Percentiles rank a stretch among this genome's conserved stretches.
These are phyloP conservation scores for Fusarium sacchari DNA, from an alignment of 2,329 filamentous ascomycete genomes.

Conservation along the genomic window DNA sequence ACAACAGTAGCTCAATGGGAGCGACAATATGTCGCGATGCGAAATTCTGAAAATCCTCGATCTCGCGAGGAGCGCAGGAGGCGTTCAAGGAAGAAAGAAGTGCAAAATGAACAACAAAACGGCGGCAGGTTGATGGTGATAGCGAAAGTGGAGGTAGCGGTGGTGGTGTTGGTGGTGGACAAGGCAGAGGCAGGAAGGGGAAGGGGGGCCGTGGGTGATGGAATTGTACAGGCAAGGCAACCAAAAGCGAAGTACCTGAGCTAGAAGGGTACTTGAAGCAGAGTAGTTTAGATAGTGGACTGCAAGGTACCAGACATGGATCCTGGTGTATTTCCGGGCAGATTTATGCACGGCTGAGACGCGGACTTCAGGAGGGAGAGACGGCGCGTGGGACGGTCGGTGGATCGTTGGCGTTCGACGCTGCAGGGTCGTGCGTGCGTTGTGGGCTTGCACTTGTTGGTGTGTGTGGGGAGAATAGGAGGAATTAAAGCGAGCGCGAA, in stretches of 20 bases:
- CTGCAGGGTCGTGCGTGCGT: conserved; percentile 39
- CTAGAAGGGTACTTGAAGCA: conserved; percentile 28
- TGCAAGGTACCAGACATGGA: conserved; percentile 36
- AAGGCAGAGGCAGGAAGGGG: conserved; percentile 32
- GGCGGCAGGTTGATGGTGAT: conserved; percentile 37
- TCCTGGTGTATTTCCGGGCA: conserved; percentile 30
- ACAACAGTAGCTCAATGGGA: conserved; percentile 29
- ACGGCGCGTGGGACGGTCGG: conserved; percentile 45
- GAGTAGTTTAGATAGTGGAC: conserved; percentile 21
- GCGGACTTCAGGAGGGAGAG: conserved; percentile 45
- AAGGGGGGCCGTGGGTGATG: conserved; percentile 32
- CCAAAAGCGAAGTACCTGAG: conserved; percentile 25
- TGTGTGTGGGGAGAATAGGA: conserved; percentile 25
- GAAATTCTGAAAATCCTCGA: conserved; percentile 15
- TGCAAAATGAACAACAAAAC: conserved; percentile 30
- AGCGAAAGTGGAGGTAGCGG: conserved; percentile 35
- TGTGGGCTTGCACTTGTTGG: conserved; percentile 25
- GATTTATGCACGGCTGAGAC: conserved; percentile 47
- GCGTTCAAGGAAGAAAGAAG: conserved; percentile 28
- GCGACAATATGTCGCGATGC: conserved; percentile 25
- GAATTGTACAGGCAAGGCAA: conserved; percentile 36
- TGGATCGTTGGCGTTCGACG: conserved; percentile 40
- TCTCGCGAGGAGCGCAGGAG: conserved; percentile 30
- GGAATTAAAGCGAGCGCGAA: conserved; percentile 26
- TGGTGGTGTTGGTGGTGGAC: conserved; percentile 28